Conservation (phyloP, 768 basidiomycete species). For the Coprinopsis strossmayeri region DNA sequence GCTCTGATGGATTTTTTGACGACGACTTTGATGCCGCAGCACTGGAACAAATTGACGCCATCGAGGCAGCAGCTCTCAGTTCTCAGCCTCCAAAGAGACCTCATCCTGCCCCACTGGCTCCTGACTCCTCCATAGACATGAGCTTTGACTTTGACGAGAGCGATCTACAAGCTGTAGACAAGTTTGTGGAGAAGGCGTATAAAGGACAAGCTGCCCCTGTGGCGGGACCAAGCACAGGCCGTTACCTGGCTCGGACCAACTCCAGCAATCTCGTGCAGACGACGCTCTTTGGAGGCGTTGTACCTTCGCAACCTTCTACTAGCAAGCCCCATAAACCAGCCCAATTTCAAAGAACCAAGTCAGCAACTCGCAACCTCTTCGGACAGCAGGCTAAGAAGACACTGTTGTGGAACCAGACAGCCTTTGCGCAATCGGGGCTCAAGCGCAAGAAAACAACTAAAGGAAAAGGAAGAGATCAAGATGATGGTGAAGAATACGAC, state of each 20-base stretch:
- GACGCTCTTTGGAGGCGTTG: slow-evolving; percentile 60
- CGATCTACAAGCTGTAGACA: slow-evolving; percentile 49
- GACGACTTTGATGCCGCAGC: slow-evolving; percentile 54
- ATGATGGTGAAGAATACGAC: slow-evolving; percentile 48
- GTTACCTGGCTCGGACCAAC: slow-evolving; percentile 17
- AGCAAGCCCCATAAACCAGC: slow-evolving; percentile 29
- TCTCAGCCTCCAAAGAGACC: slow-evolving; percentile 18
- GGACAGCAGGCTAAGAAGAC: slow-evolving; percentile 56
- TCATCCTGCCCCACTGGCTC: slow-evolving; percentile 13
- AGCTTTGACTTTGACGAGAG: slow-evolving; percentile 51
- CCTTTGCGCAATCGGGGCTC: slow-evolving; percentile 75
- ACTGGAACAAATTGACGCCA: slow-evolving; percentile 56
- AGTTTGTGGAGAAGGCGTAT: slow-evolving; percentile 43
- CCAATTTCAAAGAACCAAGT: slow-evolving; percentile 33
- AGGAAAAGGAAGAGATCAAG: slow-evolving; percentile 36
- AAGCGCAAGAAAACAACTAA: slow-evolving; percentile 43
- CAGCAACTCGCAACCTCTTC: slow-evolving; percentile 36
- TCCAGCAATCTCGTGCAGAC: slow-evolving; percentile 46
- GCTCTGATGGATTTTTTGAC: slow-evolving; percentile 72
- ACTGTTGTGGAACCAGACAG: slow-evolving; percentile 90
- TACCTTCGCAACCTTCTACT: slow-evolving; percentile 26
- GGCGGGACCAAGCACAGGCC: slow-evolving; percentile 32
- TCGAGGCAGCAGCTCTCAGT: slow-evolving; percentile 52
- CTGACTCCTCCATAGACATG: slow-evolving; percentile 45
- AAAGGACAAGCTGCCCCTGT: slow-evolving; percentile 31